phyloP scores from a whole-genome alignment of 306 rosid genomes.

The Gillenia trifoliata region DNA sequence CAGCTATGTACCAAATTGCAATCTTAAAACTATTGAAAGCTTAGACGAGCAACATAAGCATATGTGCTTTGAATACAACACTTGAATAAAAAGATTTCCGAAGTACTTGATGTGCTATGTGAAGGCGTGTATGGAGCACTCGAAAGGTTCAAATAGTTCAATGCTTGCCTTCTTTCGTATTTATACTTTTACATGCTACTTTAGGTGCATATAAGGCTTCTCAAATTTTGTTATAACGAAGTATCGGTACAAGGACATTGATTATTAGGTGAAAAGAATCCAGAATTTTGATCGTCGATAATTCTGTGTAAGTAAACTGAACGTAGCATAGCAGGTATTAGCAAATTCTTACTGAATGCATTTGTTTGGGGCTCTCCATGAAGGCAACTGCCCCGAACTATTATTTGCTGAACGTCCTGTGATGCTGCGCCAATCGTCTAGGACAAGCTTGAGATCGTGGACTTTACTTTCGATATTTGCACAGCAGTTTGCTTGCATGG shows the following conservation, averaged over 20 bases:
- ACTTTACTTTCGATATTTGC: slow-evolving; percentile 40
- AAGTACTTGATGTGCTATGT: not conserved
- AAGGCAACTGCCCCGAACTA: slow-evolving; percentile 14
- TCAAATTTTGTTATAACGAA: not conserved
- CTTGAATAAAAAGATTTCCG: not conserved
- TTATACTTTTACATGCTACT: not conserved
- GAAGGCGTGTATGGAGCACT: not conserved
- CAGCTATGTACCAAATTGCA: not conserved
- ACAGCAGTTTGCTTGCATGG: slow-evolving; percentile 53
- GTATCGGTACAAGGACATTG: not conserved
- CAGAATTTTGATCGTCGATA: not conserved
- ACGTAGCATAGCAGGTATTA: not conserved
- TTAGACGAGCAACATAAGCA: not conserved
- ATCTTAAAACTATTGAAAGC: not conserved
- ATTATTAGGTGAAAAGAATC: not conserved
- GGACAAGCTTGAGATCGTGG: slow-evolving; percentile 49
- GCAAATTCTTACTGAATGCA: slow-evolving; percentile 25
- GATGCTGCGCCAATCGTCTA: slow-evolving; percentile 45
- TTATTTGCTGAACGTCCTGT: slow-evolving; percentile 12
- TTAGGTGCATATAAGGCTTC: not conserved
- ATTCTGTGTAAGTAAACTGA: not conserved
- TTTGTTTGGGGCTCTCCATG: slow-evolving; percentile 39
- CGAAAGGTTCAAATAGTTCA: not conserved
- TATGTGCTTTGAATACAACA: not conserved
- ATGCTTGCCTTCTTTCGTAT: not conserved